phyloP scores from a whole-genome alignment of 1,284 basidiomycete genomes.

The Sanghuangporus weigelae region DNA sequence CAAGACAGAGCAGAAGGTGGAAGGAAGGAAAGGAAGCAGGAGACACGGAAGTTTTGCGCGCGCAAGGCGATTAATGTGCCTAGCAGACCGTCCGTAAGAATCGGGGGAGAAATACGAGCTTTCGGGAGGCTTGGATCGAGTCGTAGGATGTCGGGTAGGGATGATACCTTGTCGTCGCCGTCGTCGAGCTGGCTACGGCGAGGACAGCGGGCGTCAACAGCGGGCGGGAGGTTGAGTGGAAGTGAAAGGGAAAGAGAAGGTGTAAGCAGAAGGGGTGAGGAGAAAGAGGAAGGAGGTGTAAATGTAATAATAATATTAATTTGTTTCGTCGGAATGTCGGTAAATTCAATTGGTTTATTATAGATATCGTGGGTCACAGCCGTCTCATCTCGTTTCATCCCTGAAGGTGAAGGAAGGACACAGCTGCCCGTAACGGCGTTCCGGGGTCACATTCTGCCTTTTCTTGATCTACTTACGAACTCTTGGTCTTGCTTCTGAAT shows the following conservation, averaged over 20 bases:
- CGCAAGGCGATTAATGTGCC: neutral
- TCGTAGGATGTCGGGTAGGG: neutral
- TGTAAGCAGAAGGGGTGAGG: neutral
- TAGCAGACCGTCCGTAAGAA: neutral
- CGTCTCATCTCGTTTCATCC: neutral
- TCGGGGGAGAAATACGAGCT: neutral
- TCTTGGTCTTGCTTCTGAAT: neutral
- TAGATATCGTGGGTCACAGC: neutral
- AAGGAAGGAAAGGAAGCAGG: neutral
- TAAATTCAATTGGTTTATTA: neutral
- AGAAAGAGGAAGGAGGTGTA: neutral
- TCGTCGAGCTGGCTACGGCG: neutral
- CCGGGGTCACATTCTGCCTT: neutral
- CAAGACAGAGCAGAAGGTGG: neutral
- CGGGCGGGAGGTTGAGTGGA: conserved; percentile 1
- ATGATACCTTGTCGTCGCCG: neutral
- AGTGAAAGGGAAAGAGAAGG: neutral
- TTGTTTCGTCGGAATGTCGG: neutral
- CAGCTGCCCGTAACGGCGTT: neutral
- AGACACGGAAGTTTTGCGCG: neutral
- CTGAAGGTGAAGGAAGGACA: neutral
- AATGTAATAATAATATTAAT: neutral
- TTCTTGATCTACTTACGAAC: neutral
- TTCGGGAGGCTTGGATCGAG: neutral
- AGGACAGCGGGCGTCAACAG: conserved; percentile 6